phyloP scores from a whole-genome alignment of 1,284 basidiomycete genomes.

The Austroboletus olivaceoglutinosus region DNA sequence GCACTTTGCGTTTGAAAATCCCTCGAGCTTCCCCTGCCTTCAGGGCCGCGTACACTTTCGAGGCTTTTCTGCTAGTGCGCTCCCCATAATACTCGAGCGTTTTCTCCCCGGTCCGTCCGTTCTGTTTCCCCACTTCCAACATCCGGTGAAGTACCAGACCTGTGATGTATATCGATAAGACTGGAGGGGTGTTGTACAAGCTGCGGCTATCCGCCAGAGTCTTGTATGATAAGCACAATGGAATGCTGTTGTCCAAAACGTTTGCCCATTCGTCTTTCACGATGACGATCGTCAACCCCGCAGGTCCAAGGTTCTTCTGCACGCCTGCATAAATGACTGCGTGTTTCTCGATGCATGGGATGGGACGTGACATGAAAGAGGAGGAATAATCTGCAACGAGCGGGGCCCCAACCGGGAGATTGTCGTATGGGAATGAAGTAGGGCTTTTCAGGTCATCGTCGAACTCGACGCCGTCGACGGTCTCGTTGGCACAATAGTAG shows the following conservation, averaged over 20 bases:
- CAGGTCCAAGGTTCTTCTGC: constrained; percentile 98
- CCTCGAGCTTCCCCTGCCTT: constrained; percentile 71
- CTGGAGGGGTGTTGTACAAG: constrained; percentile 95
- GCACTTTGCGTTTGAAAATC: constrained; percentile 66
- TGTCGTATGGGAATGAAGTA: constrained; percentile 83
- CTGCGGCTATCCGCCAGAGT: constrained; percentile 73
- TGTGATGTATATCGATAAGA: constrained; percentile 90
- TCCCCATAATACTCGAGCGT: constrained; percentile 71
- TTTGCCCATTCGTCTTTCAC: constrained; percentile 85
- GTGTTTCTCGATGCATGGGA: constrained; percentile 83
- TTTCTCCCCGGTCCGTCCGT: constrained; percentile 44
- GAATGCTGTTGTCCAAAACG: constrained; percentile 71
- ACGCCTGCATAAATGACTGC: constrained; percentile 96
- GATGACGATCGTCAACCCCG: constrained; percentile 91
- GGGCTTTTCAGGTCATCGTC: constrained; percentile 51
- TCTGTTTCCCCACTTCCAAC: constrained; percentile 33
- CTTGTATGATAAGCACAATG: constrained; percentile 84
- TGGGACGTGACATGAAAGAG: constrained; percentile 96
- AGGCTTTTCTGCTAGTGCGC: constrained; percentile 70
- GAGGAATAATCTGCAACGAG: constrained; percentile 96
- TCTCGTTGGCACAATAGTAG: constrained; percentile 99
- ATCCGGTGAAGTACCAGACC: constrained; percentile 84
- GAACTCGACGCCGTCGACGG: constrained; percentile 95
- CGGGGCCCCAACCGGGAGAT: constrained; percentile 64
- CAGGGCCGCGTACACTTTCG: constrained; percentile 71